Base-by-base conservation (phyloP, 192 early-diverging fungal species). In the Glomus cerebriforme region DNA sequence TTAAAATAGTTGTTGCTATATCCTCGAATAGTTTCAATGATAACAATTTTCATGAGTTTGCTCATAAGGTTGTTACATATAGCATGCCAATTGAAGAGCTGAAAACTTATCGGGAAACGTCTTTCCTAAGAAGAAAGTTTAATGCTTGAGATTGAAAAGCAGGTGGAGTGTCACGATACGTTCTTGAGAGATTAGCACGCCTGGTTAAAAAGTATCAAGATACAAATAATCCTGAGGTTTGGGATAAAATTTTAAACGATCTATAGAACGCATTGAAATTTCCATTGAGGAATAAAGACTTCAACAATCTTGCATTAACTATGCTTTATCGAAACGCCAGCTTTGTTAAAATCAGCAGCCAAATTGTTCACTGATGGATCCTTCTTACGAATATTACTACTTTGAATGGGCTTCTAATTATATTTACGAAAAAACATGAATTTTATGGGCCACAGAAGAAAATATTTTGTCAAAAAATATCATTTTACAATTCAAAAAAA, bases 341-440 rank as follows among this genome's bases (percentile, higher is more conserved):
- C 24, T 29, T 60, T 35, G 37, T 72, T 59, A 70, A 73, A 19
- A 72, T 77, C 62, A 77, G 80, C 67, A 77, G 80, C 47, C 75
- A 62, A 59, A 74, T 81, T 37, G 35, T 81, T 81, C 75, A 81
- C 62, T 75, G 59, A n/a, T 81, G 80, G 75, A 64, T 24, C 59
- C 77, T 78, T 63, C 67, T n/a, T 58, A 81, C 63, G 8, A 32
- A n/a, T 13, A 34, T 1, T 66, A 71, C 32, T 76, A 65, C 45
- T 73, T 81, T 67, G 66, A 70, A 64, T 81, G 81, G 81, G 81
- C 81, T 59, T 81, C 81, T 47, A 29, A 31, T 60, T 58, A 59
- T 73, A 43, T 78, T 65, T 37, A 26, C 15, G 81, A 81, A 13
- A 39, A n/a, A n/a, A n/a, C n/a, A n/a, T n/a, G n/a, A n/a, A n/a